These are phyloP conservation scores for Amniculicola lignicola DNA, from an alignment of 495 filamentous ascomycete species.

Conservation along the genomic window DNA sequence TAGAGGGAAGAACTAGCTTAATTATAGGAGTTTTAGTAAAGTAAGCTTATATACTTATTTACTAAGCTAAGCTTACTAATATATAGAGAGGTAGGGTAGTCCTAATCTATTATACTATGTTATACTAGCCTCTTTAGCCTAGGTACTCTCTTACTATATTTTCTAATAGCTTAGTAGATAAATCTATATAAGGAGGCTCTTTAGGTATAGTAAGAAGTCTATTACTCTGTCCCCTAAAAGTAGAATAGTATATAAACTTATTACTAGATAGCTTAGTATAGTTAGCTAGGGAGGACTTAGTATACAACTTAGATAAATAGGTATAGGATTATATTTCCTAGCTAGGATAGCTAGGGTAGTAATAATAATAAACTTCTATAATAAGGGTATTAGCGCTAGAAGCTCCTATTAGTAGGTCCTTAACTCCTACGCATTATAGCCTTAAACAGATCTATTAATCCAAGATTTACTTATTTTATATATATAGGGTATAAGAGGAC, in stretches of 20 bases:
- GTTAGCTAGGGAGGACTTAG: neutral
- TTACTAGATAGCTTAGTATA: constrained; percentile 1
- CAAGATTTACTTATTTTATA: constrained; percentile 1
- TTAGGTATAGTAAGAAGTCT: no score
- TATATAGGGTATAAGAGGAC: neutral
- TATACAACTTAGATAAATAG: neutral
- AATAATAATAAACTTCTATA: neutral
- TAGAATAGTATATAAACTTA: constrained; percentile 3
- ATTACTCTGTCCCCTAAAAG: no score
- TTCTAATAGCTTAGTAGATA: no score
- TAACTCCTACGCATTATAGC: neutral
- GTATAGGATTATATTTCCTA: neutral
- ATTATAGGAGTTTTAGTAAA: neutral
- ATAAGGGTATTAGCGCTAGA: neutral
- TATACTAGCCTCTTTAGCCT: no score
- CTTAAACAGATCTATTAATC: neutral
- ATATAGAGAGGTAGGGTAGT: no score
- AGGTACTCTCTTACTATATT: no score
- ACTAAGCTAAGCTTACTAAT: no score
- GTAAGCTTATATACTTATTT: neutral
- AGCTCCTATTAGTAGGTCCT: neutral
- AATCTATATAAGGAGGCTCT: no score
- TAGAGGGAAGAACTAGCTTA: neutral
- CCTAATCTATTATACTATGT: no score
- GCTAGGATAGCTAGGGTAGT: no score